Evolutionary conservation across 139 green algal genomes (phyloP).

Genomic region (Spirogloea muscicola): DNA sequence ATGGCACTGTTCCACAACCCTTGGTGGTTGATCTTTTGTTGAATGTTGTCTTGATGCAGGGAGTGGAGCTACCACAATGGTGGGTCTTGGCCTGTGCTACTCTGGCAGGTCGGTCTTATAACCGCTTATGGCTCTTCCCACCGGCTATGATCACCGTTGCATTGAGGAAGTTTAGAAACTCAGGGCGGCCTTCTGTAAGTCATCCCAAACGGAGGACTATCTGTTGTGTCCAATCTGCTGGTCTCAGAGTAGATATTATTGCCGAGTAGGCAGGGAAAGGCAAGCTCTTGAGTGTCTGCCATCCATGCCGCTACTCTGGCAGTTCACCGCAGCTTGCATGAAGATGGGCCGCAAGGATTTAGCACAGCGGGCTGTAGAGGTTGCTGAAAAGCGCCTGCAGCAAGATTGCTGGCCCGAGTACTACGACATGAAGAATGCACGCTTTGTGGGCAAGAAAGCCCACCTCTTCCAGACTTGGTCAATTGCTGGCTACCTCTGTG

Average conservation of each 20-base stretch:
- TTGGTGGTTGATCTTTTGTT: neutral
- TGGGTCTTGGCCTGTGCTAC: constrained; percentile 40
- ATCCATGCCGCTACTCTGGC: constrained; percentile 9
- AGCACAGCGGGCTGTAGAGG: constrained; percentile 25
- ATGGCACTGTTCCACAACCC: neutral
- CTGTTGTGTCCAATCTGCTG: neutral
- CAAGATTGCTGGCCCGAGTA: constrained; percentile 43
- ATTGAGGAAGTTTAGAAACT: neutral
- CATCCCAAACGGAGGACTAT: neutral
- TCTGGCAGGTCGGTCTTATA: constrained; percentile 19
- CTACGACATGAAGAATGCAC: constrained; percentile 29
- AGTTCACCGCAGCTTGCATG: constrained; percentile 35
- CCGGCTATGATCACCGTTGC: neutral
- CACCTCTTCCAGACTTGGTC: constrained; percentile 38
- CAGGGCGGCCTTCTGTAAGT: neutral
- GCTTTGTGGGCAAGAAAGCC: constrained; percentile 36
- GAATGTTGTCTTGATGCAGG: neutral
- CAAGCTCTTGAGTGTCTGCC: neutral
- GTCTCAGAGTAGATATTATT: too few species aligned
- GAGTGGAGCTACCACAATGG: constrained; percentile 48
- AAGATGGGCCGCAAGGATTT: constrained; percentile 34
- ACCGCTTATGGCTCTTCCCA: neutral
- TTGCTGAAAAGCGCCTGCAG: constrained; percentile 18
- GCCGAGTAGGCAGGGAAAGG: neutral
- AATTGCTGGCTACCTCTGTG: constrained; percentile 15